These are phyloP conservation scores for Phlebiopsis gigantea DNA, from an alignment of 768 basidiomycete species.

Conservation along the genomic window DNA sequence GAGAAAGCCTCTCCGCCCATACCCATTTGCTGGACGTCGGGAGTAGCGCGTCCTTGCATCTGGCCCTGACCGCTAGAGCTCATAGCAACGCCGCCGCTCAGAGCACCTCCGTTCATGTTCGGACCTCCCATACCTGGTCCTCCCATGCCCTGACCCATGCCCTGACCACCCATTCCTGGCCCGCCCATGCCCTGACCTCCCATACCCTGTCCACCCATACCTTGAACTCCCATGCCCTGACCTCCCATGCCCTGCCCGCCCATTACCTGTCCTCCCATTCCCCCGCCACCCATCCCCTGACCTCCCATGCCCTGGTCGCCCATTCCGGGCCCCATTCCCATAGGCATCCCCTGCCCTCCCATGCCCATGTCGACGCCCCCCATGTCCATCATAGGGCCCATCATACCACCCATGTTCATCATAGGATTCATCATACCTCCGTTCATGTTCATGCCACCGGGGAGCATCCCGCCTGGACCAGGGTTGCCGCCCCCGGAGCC, in stretches of 20 bases:
- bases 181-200: constrained; percentile 22
- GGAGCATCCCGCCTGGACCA: constrained; percentile 31
- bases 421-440: constrained; percentile 32
- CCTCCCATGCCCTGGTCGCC: constrained; percentile 25
- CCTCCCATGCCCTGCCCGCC: constrained; percentile 35
- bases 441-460: constrained; percentile 26
- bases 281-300: constrained; percentile 52
- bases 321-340: constrained; percentile 16
- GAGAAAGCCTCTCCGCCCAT: constrained; percentile 36
- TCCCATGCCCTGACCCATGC: constrained; percentile 48
- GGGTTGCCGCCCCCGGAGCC: constrained; percentile 47
- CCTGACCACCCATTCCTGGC: constrained; percentile 33
- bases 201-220: constrained; percentile 27
- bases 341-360: constrained; percentile 28
- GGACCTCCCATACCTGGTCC: constrained; percentile 11
- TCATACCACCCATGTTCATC: constrained; percentile 31
- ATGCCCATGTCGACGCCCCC: constrained; percentile 54
- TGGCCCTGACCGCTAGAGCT: constrained; percentile 17
- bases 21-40: constrained; percentile 24
- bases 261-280: constrained; percentile 14
- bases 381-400: constrained; percentile 78
- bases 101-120: constrained; percentile 17
- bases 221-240: constrained; percentile 6
- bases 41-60: constrained; percentile 15
- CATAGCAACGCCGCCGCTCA: constrained; percentile 16